Evolutionary conservation across 495 filamentous ascomycete species (phyloP).

Genomic region (Aspergillus affinis): DNA sequence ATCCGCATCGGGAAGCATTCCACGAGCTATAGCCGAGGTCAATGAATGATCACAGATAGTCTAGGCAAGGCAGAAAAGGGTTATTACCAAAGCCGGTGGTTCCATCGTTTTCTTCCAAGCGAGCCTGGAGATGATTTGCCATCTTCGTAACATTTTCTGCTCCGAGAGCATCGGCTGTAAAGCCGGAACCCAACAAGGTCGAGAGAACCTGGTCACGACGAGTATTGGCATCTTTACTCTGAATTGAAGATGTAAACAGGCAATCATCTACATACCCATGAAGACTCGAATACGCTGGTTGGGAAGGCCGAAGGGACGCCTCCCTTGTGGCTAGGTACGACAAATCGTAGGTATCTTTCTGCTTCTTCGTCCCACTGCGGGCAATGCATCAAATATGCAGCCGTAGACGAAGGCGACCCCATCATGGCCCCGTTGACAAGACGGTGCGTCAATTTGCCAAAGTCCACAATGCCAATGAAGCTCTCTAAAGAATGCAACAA

Average conservation of each 20-base stretch:
- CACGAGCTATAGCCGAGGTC: neutral
- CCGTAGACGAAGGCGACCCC: constrained; percentile 47
- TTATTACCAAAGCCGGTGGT: constrained; percentile 24
- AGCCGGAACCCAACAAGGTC: constrained; percentile 10
- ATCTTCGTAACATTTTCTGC: too few species aligned
- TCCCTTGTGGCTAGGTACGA: constrained; percentile 26
- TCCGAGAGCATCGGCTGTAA: too few species aligned
- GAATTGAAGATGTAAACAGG: neutral
- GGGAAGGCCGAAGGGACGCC: constrained; percentile 1
- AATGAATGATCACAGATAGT: too few species aligned
- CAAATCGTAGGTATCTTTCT: constrained; percentile 29
- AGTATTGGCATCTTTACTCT: neutral
- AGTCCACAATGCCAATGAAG: constrained; percentile 40
- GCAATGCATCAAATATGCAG: constrained; percentile 39
- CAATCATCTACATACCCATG: constrained; percentile 30
- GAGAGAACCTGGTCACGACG: constrained; percentile 23
- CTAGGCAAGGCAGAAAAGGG: neutral
- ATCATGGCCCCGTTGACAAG: constrained; percentile 40
- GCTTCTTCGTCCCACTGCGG: constrained; percentile 35
- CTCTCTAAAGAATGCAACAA: constrained; percentile 43
- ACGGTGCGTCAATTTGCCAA: constrained; percentile 41
- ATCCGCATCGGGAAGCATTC: constrained; percentile 40
- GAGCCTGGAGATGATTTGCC: constrained; percentile 8
- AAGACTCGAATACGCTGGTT: constrained; percentile 18
- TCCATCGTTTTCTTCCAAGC: constrained; percentile 19